Base-by-base conservation (phyloP, 2,329 filamentous ascomycete genomes). In the Harringtonia aguacate region DNA sequence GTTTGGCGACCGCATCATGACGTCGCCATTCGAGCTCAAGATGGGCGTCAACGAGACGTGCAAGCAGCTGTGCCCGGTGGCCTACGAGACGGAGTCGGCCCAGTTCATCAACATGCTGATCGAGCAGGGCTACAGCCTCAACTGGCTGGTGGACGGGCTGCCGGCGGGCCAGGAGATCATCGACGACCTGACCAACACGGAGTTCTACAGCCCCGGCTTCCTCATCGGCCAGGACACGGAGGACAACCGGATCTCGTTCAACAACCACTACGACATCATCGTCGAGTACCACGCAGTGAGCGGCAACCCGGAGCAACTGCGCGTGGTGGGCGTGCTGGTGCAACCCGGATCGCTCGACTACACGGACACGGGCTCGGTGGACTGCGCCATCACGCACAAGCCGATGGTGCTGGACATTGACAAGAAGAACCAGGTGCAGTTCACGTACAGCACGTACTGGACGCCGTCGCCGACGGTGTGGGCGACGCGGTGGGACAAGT, bases 401-500 rank as follows among this genome's bases (percentile, higher is more conserved):
- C 69, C 76, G 0, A 62, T 94, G n/a, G 60, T 77, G 7, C 69
- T 98, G 15, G 70, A 70, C 37, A 79, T 68, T 1, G 72, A 77
- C 35, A 59, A 61, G 17, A 57, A 61, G 14, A 87, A 75, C 18
- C 66, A 73, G 18, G 86, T 95, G 20, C 77, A 79, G 3, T 98
- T 86, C 68, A 95, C 88, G 6, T 98, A 98, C 67, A 87, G 84
- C 52, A 86, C 97, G 14, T 84, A 82, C 63, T 98, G 92, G 92
- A 76, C 74, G 46, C 77, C 80, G 52, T 95, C 88, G 1, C 59
- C 73, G 1, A 97, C 89, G 2, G 86, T 84, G 1, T 98, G 94
- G 82, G 92, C 92, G 24, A 98, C 92, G 13, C 79, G 92, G 51
- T 98, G 92, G 92, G 92, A 98, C 71, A 97, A 95, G 65, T 97